Evolutionary conservation across 495 filamentous ascomycete species (phyloP).

Genomic region (Choiromyces venosus): DNA sequence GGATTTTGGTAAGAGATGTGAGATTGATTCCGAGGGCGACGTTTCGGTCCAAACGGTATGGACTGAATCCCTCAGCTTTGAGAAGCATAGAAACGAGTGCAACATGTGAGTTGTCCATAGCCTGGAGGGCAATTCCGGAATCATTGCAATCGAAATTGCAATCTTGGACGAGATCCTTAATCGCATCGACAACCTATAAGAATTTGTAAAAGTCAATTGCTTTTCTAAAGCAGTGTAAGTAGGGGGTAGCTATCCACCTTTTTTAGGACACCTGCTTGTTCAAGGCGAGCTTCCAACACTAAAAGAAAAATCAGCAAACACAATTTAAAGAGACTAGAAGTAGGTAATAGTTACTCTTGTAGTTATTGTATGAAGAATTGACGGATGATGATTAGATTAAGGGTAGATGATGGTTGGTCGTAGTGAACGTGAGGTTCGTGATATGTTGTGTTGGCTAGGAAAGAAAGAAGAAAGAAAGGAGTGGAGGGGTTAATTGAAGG

Average conservation of each 20-base stretch:
- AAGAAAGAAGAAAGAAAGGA: neutral
- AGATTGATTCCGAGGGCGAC: slow-evolving; percentile 97
- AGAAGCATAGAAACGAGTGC: slow-evolving; percentile 98
- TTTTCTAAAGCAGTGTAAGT: neutral
- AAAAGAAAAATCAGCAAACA: slow-evolving; percentile 9
- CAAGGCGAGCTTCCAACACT: slow-evolving; percentile 97
- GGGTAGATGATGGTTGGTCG: neutral
- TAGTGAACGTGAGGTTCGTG: neutral
- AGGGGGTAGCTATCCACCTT: slow-evolving; percentile 56
- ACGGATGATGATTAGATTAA: neutral
- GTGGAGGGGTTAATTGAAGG: neutral
- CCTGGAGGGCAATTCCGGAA: slow-evolving; percentile 93
- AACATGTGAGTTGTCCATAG: slow-evolving; percentile 99
- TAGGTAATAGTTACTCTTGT: neutral
- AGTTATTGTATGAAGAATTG: neutral
- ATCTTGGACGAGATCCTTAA: slow-evolving; percentile 98
- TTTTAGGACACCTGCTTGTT: slow-evolving; percentile 91
- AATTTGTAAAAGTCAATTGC: slow-evolving; percentile 19
- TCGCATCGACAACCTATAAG: slow-evolving; percentile 85
- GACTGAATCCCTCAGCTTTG: slow-evolving; percentile 89
- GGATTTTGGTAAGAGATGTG: slow-evolving; percentile 90
- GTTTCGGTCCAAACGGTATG: slow-evolving; percentile 98
- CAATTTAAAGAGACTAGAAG: neutral
- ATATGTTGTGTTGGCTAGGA: neutral
- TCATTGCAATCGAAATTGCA: slow-evolving; percentile 99